Base-by-base conservation (phyloP, 805 yeast species). In the Kuraishia piskuri region DNA sequence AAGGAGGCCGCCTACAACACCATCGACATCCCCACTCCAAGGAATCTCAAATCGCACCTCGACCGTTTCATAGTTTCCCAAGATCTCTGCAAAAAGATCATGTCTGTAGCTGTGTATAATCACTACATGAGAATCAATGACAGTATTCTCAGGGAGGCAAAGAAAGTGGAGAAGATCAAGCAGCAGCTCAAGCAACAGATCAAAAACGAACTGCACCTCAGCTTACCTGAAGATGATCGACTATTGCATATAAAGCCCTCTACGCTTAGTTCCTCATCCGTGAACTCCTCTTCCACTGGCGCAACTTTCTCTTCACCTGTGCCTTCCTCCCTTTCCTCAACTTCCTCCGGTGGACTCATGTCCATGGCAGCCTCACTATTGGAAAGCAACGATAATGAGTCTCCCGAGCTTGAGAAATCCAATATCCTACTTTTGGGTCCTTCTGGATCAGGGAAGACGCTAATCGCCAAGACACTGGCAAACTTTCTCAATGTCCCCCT, bases 391-490 rank as follows among this genome's bases (percentile, higher is more conserved):
- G 40, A 31, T 14, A 75, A 71, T 51, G 73, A 71, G 1, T 70
- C 70, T 49, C 67, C 79, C n/a, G 77, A 75, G 49, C 61, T 80
- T 49, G 80, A 79, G 52, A 81, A 81, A 56, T 77, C 84, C 26
- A 82, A 82, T 62, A 75, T 82, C 1, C 59, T 81, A 49, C 63
- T 81, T 1, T 64, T 82, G 8, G 86, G 86, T 0, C 86, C 86
- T 0, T 77, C 83, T 6, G 86, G 86, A 0, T 76, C 83, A 2
- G 86, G 86, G 20, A 82, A 81, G 61, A 82, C 86, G 0, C 61
- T 80, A 17, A 68, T 81, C 37, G 84, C 85, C 1, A 71, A 75
- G 48, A 78, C 83, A 0, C 63, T 81, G 47, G 85, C 86, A 0
- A 70, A 69, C 44, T 67, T 73, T 0, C 61, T 81, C 46, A 75